A percentile compares a stretch with the other conserved stretches of the same genome.
Evolutionary conservation across 768 basidiomycete genomes (phyloP).

Genomic region (Tricholoma sp.): DNA sequence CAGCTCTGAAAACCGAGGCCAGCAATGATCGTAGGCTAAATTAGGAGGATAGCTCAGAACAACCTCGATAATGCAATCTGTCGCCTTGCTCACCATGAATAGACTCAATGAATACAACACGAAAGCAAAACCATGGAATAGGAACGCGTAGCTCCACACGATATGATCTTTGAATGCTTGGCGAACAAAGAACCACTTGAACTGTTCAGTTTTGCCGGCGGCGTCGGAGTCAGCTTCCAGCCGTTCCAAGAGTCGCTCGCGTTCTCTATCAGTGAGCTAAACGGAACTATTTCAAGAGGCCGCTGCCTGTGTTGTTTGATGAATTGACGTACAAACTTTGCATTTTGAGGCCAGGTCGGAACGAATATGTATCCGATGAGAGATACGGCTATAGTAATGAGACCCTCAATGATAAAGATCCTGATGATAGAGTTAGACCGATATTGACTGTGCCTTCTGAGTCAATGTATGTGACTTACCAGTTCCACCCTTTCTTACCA

Average conservation of each 20-base stretch:
- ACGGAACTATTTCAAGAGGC: not conserved
- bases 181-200: slow-evolving; percentile 52
- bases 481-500: slow-evolving; percentile 58
- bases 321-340: slow-evolving; percentile 42
- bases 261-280: slow-evolving; percentile 51
- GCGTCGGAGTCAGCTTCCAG: slow-evolving; percentile 52
- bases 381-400: slow-evolving; percentile 45
- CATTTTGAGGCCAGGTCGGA: slow-evolving; percentile 55
- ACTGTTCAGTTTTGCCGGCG: slow-evolving; percentile 45
- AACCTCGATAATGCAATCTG: not conserved
- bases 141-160: slow-evolving; percentile 54
- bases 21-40: slow-evolving; percentile 55
- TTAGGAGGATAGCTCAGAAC: not conserved
- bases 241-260: slow-evolving; percentile 41
- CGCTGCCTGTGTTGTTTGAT: not conserved
- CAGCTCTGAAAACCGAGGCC: slow-evolving; percentile 52
- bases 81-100: slow-evolving; percentile 38
- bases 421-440: too few relatives aligned
- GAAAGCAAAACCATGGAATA: slow-evolving; percentile 61
- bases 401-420: slow-evolving; percentile 58
- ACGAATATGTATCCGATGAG: slow-evolving; percentile 47
- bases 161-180: slow-evolving; percentile 55
- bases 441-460: slow-evolving; percentile 18
- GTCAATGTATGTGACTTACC: slow-evolving; percentile 25
- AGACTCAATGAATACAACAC: slow-evolving; percentile 54